Conservation (phyloP, 2,329 filamentous ascomycete species). For the Karstenula rhodostoma region DNA sequence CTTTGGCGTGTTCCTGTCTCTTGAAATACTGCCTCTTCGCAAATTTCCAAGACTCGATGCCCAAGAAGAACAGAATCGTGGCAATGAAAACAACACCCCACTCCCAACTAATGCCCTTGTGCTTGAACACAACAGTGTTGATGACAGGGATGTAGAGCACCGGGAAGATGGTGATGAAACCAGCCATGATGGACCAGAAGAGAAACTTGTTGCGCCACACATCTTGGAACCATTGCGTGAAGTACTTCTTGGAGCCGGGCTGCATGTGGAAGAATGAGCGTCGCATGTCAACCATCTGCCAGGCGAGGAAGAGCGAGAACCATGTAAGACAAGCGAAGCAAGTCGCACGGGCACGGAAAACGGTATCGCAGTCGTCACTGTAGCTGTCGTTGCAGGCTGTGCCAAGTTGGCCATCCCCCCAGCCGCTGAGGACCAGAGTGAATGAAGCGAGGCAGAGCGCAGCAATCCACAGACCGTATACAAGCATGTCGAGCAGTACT, state of each 20-base stretch:
- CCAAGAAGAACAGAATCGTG: slow-evolving; percentile 68
- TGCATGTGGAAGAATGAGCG: slow-evolving; percentile 80
- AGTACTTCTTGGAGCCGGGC: slow-evolving; percentile 64
- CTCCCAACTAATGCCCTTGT: slow-evolving; percentile 72
- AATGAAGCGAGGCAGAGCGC: slow-evolving; percentile 47
- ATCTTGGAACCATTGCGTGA: slow-evolving; percentile 68
- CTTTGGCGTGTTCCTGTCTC: slow-evolving; percentile 25
- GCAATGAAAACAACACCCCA: slow-evolving; percentile 73
- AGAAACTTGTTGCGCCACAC: slow-evolving; percentile 76
- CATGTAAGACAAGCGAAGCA: slow-evolving; percentile 79
- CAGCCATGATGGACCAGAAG: slow-evolving; percentile 55
- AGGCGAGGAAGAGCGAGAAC: slow-evolving; percentile 79
- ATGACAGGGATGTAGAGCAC: slow-evolving; percentile 72
- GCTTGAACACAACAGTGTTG: slow-evolving; percentile 71
- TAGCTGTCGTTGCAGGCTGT: slow-evolving; percentile 46
- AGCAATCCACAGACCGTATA: slow-evolving; percentile 49
- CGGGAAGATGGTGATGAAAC: slow-evolving; percentile 57
- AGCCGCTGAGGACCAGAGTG: slow-evolving; percentile 45
- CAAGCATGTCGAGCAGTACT: slow-evolving; percentile 49
- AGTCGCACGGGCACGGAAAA: slow-evolving; percentile 68
- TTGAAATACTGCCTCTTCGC: slow-evolving; percentile 62
- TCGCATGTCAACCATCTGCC: slow-evolving; percentile 79
- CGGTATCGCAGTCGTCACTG: slow-evolving; percentile 41
- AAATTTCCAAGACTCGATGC: slow-evolving; percentile 73
- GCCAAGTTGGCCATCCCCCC: slow-evolving; percentile 45